A percentile compares a stretch with the other conserved stretches of the same genome.
Conservation (phyloP, 129 eudicot species). For the Apium graveolens region DNA sequence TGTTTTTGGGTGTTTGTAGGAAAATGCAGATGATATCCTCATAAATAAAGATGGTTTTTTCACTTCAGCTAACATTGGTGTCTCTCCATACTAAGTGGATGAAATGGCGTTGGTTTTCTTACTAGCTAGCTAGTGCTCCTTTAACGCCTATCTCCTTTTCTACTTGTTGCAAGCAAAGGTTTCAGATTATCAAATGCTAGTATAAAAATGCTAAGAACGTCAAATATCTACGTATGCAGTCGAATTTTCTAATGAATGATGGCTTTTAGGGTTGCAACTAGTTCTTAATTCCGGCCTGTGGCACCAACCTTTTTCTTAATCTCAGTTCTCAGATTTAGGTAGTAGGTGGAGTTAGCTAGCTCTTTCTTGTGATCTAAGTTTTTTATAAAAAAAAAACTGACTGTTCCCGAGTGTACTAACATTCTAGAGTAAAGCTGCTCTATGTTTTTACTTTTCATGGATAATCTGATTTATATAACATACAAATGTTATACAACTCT, state of each 20-base stretch:
- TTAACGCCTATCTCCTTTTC: not conserved
- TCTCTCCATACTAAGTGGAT: constrained; percentile 35
- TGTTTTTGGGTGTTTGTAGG: constrained; percentile 25
- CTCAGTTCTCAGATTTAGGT: not conserved
- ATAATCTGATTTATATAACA: no score
- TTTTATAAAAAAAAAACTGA: no score
- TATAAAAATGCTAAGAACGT: not conserved
- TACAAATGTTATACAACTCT: no score
- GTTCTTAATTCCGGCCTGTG: not conserved
- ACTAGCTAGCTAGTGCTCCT: not conserved
- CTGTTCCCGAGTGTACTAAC: no score
- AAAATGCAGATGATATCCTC: constrained; percentile 32
- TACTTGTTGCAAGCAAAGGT: not conserved
- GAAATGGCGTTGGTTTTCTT: not conserved
- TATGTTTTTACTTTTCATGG: no score
- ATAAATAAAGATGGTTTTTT: constrained; percentile 56
- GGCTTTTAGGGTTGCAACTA: not conserved
- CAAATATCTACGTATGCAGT: not conserved
- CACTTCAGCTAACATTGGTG: constrained; percentile 48
- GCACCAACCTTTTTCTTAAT: not conserved
- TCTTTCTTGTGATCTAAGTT: no score
- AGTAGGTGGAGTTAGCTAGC: no score
- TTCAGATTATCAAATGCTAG: not conserved
- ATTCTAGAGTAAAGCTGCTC: no score
- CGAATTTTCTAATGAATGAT: not conserved